phyloP scores from a whole-genome alignment of 1,284 basidiomycete genomes.

The Ganoderma multipileum region DNA sequence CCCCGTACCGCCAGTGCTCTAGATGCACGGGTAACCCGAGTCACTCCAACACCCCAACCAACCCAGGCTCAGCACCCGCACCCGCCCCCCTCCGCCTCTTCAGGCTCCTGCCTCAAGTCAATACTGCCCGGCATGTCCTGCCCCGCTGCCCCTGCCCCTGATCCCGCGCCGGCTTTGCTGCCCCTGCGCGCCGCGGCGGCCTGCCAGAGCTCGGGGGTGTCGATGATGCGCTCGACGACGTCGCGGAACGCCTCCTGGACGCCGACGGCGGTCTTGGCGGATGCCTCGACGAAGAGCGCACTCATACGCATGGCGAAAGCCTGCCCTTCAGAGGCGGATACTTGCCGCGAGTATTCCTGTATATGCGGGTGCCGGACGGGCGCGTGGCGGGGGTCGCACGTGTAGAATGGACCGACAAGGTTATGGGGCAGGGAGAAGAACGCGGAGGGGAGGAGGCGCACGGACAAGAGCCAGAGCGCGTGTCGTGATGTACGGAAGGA shows the following conservation, averaged over 20 bases:
- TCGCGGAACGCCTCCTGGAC: slow-evolving; percentile 85
- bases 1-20: not conserved
- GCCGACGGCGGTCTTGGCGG: slow-evolving; percentile 86
- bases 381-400: not conserved
- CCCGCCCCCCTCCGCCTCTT: slow-evolving; percentile 31
- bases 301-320: slow-evolving; percentile 85
- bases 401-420: not conserved
- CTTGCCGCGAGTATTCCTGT: slow-evolving; percentile 92
- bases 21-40: not conserved
- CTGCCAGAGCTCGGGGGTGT: slow-evolving; percentile 75
- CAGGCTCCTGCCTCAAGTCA: slow-evolving; percentile 32
- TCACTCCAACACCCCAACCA: not conserved
- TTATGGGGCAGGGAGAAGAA: not conserved
- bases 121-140: slow-evolving; percentile 49
- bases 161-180: slow-evolving; percentile 15
- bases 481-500: not conserved
- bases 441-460: not conserved
- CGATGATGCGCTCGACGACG: slow-evolving; percentile 74
- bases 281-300: slow-evolving; percentile 87
- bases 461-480: not conserved
- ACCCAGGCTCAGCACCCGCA: slow-evolving; percentile 31
- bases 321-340: slow-evolving; percentile 80
- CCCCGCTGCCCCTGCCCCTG: slow-evolving; percentile 18
- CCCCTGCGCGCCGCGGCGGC: slow-evolving; percentile 28
- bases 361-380: not conserved